Percentiles rank a stretch among this genome's conserved stretches.
These are phyloP conservation scores for Isabelozyma rhagii DNA, from an alignment of 805 yeast species.

Conservation along the genomic window DNA sequence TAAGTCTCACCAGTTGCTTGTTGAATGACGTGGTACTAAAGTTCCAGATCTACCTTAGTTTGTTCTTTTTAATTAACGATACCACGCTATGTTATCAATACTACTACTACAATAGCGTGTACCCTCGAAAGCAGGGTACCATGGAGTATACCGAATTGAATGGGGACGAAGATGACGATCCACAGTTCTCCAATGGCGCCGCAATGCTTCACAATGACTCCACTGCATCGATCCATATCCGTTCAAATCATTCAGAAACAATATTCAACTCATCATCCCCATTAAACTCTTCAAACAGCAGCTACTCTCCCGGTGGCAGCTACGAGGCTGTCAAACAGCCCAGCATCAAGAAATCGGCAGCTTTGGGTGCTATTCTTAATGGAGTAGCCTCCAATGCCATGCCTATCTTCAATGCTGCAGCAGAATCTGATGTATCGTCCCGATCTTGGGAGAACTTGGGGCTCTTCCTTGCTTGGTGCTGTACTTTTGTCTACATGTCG, in stretches of 20 bases:
- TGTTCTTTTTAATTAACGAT: slow-evolving; percentile 40
- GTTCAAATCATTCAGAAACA: not conserved
- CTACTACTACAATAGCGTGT: slow-evolving; percentile 39
- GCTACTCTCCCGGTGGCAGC: slow-evolving; percentile 3
- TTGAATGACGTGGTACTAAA: slow-evolving; percentile 33
- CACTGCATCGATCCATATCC: slow-evolving; percentile 4
- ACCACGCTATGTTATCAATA: slow-evolving; percentile 37
- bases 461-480: slow-evolving; percentile 64
- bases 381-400: not conserved
- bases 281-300: slow-evolving; percentile 8
- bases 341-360: not conserved
- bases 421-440: not conserved
- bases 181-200: not conserved
- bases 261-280: slow-evolving; percentile 4
- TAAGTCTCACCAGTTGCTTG: slow-evolving; percentile 47
- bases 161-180: not conserved
- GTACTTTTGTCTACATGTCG: slow-evolving; percentile 69
- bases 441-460: slow-evolving; percentile 10
- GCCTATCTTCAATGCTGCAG: not conserved
- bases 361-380: not conserved
- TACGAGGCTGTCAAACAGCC: not conserved
- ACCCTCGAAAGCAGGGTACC: slow-evolving; percentile 18
- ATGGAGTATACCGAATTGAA: not conserved
- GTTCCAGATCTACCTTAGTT: slow-evolving; percentile 38
- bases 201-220: not conserved